A percentile compares a stretch with the other conserved stretches of the same genome.
Evolutionary conservation across 1,284 basidiomycete genomes (phyloP).

Genomic region (Takashimella koratensis): DNA sequence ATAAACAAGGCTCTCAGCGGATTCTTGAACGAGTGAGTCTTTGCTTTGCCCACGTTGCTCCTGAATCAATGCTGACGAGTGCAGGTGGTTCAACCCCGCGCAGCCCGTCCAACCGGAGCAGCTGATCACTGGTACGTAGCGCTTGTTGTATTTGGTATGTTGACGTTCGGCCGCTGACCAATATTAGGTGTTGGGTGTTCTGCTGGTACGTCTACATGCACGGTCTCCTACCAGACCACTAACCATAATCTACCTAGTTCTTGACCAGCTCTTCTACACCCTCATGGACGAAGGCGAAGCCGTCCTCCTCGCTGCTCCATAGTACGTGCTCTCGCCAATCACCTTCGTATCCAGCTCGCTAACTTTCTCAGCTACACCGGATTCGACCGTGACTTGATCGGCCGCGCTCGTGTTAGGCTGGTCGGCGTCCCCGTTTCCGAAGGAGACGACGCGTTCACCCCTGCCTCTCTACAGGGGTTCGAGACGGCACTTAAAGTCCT

Average conservation of each 20-base stretch:
- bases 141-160: not conserved
- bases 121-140: conserved; percentile 34
- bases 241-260: conserved; percentile 16
- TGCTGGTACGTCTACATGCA: conserved; percentile 18
- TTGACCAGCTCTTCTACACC: conserved; percentile 49
- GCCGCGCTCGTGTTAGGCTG: conserved; percentile 32
- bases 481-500: conserved; percentile 29
- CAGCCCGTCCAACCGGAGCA: conserved; percentile 35
- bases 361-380: conserved; percentile 39
- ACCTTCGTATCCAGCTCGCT: conserved; percentile 17
- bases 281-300: conserved; percentile 49
- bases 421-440: conserved; percentile 39
- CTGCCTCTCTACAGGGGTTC: conserved; percentile 27
- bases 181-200: conserved; percentile 44
- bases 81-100: conserved; percentile 34
- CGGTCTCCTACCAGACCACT: not conserved
- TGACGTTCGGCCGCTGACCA: conserved; percentile 7
- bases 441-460: conserved; percentile 30
- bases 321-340: conserved; percentile 21
- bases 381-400: conserved; percentile 44
- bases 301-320: conserved; percentile 44
- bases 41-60: too few relatives aligned
- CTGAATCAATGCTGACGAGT: conserved; percentile 1
- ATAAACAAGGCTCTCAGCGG: conserved; percentile 38
- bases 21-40: conserved; percentile 38